A percentile compares a stretch with the other conserved stretches of the same genome.
These are phyloP conservation scores for Neurospora sp. DNA, from an alignment of 495 filamentous ascomycete genomes.

Conservation along the genomic window DNA sequence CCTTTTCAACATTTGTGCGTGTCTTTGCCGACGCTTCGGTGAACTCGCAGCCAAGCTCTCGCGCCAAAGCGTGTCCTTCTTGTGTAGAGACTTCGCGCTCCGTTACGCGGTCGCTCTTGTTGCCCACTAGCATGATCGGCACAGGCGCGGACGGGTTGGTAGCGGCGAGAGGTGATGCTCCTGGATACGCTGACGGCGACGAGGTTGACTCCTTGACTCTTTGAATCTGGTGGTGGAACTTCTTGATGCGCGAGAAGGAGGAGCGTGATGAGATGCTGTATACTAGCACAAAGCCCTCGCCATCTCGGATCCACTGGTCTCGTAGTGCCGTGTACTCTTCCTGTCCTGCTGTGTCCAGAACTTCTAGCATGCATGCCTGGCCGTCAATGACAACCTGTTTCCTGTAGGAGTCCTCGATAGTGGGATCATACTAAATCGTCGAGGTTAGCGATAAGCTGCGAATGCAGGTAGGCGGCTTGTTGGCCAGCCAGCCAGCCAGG, in stretches of 20 bases:
- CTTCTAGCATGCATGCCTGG: conserved; percentile 96
- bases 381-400: conserved; percentile 98
- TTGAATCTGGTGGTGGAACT: conserved; percentile 94
- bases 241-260: conserved; percentile 87
- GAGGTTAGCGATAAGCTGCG: neutral
- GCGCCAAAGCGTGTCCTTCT: conserved; percentile 84
- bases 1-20: conserved; percentile 97
- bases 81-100: conserved; percentile 95
- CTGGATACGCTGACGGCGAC: conserved; percentile 61
- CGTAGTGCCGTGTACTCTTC: conserved; percentile 96
- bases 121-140: conserved; percentile 96
- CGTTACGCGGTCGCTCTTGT: conserved; percentile 93
- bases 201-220: conserved; percentile 90
- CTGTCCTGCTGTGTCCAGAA: conserved; percentile 96
- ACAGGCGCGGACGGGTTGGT: conserved; percentile 51
- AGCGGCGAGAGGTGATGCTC: conserved; percentile 48
- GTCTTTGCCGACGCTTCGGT: conserved; percentile 99
- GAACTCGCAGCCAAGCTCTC: conserved; percentile 91
- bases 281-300: conserved; percentile 93
- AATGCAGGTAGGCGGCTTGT: neutral
- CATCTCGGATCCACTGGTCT: conserved; percentile 97
- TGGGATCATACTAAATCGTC: conserved; percentile 70
- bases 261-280: conserved; percentile 96
- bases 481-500: neutral
- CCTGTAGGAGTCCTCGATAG: conserved; percentile 94